Conservation (phyloP, 2,329 filamentous ascomycete genomes). For the Tolypocladium tundrense region DNA sequence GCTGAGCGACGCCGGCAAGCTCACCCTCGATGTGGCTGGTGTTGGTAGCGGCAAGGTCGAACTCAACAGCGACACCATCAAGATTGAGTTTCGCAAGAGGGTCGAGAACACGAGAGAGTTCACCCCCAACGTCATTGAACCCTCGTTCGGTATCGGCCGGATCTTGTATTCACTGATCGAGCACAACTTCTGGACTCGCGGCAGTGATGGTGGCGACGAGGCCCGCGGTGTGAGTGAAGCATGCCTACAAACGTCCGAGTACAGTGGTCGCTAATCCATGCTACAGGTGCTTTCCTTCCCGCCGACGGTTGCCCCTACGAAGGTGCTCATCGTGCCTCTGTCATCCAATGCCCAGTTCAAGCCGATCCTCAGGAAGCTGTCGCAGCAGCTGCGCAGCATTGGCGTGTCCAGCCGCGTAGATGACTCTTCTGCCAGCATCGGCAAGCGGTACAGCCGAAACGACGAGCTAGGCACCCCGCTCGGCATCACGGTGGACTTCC, state of each 20-base stretch:
- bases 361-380: conserved; percentile 64
- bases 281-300: conserved; percentile 41
- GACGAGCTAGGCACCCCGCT: conserved; percentile 93
- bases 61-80: conserved; percentile 67
- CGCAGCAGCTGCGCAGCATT: conserved; percentile 62
- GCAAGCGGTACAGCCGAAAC: conserved; percentile 89
- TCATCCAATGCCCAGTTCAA: conserved; percentile 73
- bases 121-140: conserved; percentile 93
- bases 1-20: conserved; percentile 62
- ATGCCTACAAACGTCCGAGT: neutral
- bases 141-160: conserved; percentile 91
- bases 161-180: conserved; percentile 91
- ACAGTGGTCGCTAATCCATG: neutral
- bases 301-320: conserved; percentile 74
- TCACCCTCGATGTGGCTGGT: conserved; percentile 63
- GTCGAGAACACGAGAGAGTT: conserved; percentile 81
- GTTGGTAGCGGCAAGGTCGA: conserved; percentile 64
- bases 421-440: conserved; percentile 83
- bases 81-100: conserved; percentile 73
- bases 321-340: conserved; percentile 85
- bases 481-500: conserved; percentile 91
- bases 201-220: conserved; percentile 50
- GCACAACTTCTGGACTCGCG: conserved; percentile 88
- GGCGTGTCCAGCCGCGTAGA: conserved; percentile 81
- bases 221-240: conserved; percentile 65